phyloP scores from a whole-genome alignment of 306 rosid genomes.

The Quercus agrifolia region DNA sequence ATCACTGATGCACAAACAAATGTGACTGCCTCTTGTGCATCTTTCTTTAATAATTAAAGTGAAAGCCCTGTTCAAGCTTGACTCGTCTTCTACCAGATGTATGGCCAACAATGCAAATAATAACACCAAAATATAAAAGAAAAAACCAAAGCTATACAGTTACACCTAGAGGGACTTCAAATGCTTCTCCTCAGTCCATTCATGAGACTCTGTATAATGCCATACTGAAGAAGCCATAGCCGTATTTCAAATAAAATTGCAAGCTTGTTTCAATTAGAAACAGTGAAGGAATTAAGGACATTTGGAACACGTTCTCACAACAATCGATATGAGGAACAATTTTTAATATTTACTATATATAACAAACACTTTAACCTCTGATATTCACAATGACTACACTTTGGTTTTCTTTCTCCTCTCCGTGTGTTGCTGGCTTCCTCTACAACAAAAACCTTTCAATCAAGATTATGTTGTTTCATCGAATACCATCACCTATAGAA shows the following conservation, averaged over 20 bases:
- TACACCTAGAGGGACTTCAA: not conserved
- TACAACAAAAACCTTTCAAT: slow-evolving; percentile 33
- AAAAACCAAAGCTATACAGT: not conserved
- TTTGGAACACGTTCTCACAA: slow-evolving; percentile 25
- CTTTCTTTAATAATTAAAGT: not conserved
- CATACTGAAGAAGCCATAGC: slow-evolving; percentile 25
- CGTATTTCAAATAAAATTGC: slow-evolving; percentile 22
- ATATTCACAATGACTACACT: slow-evolving; percentile 49
- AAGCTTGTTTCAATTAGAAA: slow-evolving; percentile 11
- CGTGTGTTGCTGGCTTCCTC: slow-evolving; percentile 44
- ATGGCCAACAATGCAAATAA: not conserved
- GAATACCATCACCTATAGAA: slow-evolving; percentile 73
- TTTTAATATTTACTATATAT: slow-evolving; percentile 39
- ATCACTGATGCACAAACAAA: not conserved
- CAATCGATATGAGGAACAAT: slow-evolving; percentile 32
- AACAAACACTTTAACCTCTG: slow-evolving; percentile 36
- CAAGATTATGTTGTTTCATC: slow-evolving; percentile 71
- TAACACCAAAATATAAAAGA: not conserved
- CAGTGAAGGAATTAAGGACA: slow-evolving; percentile 1
- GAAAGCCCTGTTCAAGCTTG: not conserved
- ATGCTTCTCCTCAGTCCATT: not conserved
- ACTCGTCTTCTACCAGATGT: not conserved
- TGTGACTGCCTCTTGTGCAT: not conserved
- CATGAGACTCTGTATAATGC: not conserved
- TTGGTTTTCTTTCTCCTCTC: slow-evolving; percentile 26